Base-by-base conservation (phyloP, 495 filamentous ascomycete genomes). In the Friedmanniomyces simplex region DNA sequence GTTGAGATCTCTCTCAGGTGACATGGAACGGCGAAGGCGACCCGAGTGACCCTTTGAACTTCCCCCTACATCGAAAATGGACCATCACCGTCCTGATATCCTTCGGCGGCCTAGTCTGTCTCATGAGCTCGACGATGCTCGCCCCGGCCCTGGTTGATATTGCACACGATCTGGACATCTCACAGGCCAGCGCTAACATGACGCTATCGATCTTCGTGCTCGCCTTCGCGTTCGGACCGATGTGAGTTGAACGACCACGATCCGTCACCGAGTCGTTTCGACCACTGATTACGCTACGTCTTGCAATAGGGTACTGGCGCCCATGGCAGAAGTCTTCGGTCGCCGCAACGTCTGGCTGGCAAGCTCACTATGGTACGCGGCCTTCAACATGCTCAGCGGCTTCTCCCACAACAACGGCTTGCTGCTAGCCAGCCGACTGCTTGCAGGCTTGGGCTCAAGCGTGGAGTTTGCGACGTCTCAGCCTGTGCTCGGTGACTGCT, bases 361-460 rank as follows among this genome's bases (percentile, higher is more conserved):
- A 1, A 70, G 81, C 8, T 88, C 89, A 55, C 50, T 79, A 6
- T 82, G 87, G 57, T 94, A 86, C 60, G 74, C 83, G 0, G 64
- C 79, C 2, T 84, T 78, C 55, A 82, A 82, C 55, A 74, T 76
- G 47, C 76, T 71, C 2, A 81, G 79, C 58, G 81, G 75, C 5
- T 72, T 80, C 12, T 61, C 75, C 5, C 63, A 76, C 50, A 78
- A 66, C n/a, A 77, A 74, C 18, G 73, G 55, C 0, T 67, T 80
- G 52, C 73, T 85, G 68, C 74, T 83, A 24, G 75, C 72, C 10
- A 78, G 75, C 53, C 74, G 82, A 6, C 79, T 85, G 50, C 69
- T 85, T 5, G 68, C 78, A 34, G 81, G 81, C 20, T 63, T 84
- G 25, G 82, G 82, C 26, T 80, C 77, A 0, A 78, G 74, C 63